Conservation (phyloP, 2,329 filamentous ascomycete species). For the Diaporthe amygdali region DNA sequence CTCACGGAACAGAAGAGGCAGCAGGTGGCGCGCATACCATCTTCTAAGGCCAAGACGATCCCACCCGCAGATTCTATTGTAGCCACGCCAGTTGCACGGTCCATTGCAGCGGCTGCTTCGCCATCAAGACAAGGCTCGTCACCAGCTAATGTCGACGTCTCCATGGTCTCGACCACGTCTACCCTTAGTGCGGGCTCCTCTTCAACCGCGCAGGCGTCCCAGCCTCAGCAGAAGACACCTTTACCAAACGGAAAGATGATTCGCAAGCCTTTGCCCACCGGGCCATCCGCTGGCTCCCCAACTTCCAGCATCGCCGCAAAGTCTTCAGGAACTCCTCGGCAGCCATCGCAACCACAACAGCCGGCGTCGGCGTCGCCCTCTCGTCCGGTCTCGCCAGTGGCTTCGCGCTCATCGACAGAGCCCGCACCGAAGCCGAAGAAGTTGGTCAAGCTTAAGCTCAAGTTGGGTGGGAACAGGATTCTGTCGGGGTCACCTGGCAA, state of each 20-base stretch:
- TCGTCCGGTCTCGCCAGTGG: neutral
- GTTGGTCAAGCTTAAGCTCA: constrained; percentile 25
- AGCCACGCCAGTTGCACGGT: constrained; percentile 21
- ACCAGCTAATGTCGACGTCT: neutral
- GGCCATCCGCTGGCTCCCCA: constrained; percentile 13
- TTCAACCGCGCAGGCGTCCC: neutral
- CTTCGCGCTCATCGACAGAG: constrained; percentile 1
- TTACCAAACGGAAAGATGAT: constrained; percentile 19
- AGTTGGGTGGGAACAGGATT: neutral
- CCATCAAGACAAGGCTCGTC: constrained; percentile 18
- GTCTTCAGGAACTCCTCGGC: neutral
- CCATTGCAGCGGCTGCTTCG: constrained; percentile 13
- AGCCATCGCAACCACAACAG: neutral
- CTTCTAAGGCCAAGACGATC: neutral
- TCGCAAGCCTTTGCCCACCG: constrained; percentile 23
- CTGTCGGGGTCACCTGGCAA: neutral
- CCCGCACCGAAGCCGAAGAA: constrained; percentile 11
- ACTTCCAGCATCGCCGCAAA: constrained; percentile 5
- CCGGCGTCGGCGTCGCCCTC: constrained; percentile 8
- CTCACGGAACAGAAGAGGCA: constrained; percentile 7
- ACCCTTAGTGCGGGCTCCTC: constrained; percentile 15
- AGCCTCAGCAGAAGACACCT: constrained; percentile 19
- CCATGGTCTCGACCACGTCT: constrained; percentile 17
- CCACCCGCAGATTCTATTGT: constrained; percentile 19
- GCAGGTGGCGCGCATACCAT: constrained; percentile 9